Percentiles rank a stretch among this genome's conserved stretches.
These are phyloP conservation scores for Nakazawaea populi DNA, from an alignment of 805 yeast genomes.

Conservation along the genomic window DNA sequence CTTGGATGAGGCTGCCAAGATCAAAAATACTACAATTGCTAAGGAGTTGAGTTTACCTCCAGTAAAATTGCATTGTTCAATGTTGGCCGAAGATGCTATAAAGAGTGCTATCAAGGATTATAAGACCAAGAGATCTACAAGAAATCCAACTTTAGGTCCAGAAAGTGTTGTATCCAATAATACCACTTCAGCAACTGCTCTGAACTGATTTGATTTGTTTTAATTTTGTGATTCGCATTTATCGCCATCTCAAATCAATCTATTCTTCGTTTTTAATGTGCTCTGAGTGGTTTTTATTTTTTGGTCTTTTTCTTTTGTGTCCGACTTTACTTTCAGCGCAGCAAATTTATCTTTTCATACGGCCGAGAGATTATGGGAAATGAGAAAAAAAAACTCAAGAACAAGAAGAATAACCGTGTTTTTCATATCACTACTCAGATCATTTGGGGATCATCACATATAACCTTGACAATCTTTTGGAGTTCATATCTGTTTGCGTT, in stretches of 20 bases:
- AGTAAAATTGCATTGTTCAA: conserved; percentile 94
- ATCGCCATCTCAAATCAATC: neutral
- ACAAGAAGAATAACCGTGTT: no score
- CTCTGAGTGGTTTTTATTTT: neutral
- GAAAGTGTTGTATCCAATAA: conserved; percentile 30
- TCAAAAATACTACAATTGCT: conserved; percentile 92
- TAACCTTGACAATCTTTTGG: no score
- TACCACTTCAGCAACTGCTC: conserved; percentile 8
- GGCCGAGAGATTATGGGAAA: neutral
- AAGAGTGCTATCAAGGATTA: conserved; percentile 96
- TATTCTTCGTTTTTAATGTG: no score
- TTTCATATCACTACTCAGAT: no score
- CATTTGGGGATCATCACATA: no score
- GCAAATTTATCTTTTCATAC: neutral
- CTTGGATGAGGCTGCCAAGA: conserved; percentile 85
- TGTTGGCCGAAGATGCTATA: conserved; percentile 99
- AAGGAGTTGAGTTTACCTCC: conserved; percentile 94
- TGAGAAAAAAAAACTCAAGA: no score
- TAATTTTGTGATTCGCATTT: neutral
- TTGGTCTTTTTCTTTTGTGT: neutral
- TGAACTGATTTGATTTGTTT: neutral
- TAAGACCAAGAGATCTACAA: conserved; percentile 63
- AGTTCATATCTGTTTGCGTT: no score
- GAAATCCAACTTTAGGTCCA: conserved; percentile 58
- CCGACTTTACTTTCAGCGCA: no score